A percentile compares a stretch with the other conserved stretches of the same genome.
These are phyloP conservation scores for Paecilomyces niveus DNA, from an alignment of 2,329 filamentous ascomycete genomes.

Conservation along the genomic window DNA sequence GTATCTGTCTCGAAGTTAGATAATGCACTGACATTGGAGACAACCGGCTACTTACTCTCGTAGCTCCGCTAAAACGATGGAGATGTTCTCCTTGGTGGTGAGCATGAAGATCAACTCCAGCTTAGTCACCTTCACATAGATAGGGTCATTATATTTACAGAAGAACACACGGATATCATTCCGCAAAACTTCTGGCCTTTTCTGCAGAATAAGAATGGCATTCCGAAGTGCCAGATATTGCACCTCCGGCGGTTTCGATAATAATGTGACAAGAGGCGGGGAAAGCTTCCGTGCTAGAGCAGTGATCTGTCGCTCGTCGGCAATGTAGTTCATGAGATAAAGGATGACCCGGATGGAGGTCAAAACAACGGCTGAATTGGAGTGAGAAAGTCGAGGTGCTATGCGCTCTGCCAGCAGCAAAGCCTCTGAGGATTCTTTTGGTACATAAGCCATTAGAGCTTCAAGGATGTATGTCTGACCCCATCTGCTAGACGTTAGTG, in stretches of 20 bases:
- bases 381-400: slow-evolving; percentile 89
- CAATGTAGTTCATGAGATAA: slow-evolving; percentile 98
- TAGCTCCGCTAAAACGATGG: slow-evolving; percentile 86
- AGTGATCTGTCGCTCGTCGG: slow-evolving; percentile 80
- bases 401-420: slow-evolving; percentile 87
- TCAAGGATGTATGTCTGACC: slow-evolving; percentile 98
- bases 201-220: slow-evolving; percentile 85
- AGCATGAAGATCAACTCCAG: slow-evolving; percentile 99
- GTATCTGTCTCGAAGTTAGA: slow-evolving; percentile 44
- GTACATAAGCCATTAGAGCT: slow-evolving; percentile 95
- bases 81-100: slow-evolving; percentile 89
- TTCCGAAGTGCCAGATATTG: slow-evolving; percentile 94
- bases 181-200: slow-evolving; percentile 82
- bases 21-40: background rate
- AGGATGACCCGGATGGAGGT: slow-evolving; percentile 95
- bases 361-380: slow-evolving; percentile 91
- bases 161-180: slow-evolving; percentile 99
- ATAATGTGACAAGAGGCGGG: slow-evolving; percentile 84
- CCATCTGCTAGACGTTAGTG: slow-evolving; percentile 57
- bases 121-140: slow-evolving; percentile 99
- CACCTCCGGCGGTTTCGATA: slow-evolving; percentile 96
- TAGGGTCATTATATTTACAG: slow-evolving; percentile 99
- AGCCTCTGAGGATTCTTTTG: slow-evolving; percentile 82
- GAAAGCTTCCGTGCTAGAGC: slow-evolving; percentile 87
- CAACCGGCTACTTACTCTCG: slow-evolving; percentile 57